Evolutionary conservation across 129 eudicot genomes (phyloP).

Genomic region (Saposhnikovia divaricata): DNA sequence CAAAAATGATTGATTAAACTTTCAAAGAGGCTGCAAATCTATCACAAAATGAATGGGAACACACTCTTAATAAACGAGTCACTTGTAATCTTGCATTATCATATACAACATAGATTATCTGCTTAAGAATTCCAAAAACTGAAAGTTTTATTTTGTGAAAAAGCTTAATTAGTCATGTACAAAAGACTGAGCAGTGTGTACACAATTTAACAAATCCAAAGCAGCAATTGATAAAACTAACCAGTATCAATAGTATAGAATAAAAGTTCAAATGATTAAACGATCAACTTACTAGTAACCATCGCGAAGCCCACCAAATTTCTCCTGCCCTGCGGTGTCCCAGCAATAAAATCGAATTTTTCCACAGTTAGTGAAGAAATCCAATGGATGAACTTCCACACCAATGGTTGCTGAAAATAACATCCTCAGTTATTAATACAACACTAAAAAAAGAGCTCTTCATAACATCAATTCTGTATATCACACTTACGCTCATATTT

Average conservation of each 20-base stretch:
- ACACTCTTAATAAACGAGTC: not conserved
- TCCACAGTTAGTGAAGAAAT: constrained; percentile 76
- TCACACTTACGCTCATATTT: constrained; percentile 60
- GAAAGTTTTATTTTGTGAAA: too few relatives aligned
- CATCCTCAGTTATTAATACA: not conserved
- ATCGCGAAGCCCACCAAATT: constrained; percentile 81
- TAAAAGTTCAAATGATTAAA: not conserved
- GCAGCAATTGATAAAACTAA: not conserved
- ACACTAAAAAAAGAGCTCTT: too few relatives aligned
- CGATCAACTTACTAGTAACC: constrained; percentile 59
- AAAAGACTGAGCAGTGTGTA: too few relatives aligned
- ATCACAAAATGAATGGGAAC: not conserved
- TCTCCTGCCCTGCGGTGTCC: constrained; percentile 91
- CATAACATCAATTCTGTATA: not conserved
- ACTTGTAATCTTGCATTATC: too few relatives aligned
- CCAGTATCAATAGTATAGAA: not conserved
- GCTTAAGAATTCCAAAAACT: too few relatives aligned
- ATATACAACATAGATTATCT: too few relatives aligned
- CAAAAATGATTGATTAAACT: not conserved
- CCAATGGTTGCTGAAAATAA: constrained; percentile 61
- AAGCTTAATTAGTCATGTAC: too few relatives aligned
- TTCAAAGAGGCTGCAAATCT: not conserved
- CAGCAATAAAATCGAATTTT: constrained; percentile 75
- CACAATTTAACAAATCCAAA: not conserved
- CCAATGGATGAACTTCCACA: constrained; percentile 84